Percentiles rank a stretch among this genome's conserved stretches.
Evolutionary conservation across 805 yeast species (phyloP).

Genomic region (Saturnispora quitensis): DNA sequence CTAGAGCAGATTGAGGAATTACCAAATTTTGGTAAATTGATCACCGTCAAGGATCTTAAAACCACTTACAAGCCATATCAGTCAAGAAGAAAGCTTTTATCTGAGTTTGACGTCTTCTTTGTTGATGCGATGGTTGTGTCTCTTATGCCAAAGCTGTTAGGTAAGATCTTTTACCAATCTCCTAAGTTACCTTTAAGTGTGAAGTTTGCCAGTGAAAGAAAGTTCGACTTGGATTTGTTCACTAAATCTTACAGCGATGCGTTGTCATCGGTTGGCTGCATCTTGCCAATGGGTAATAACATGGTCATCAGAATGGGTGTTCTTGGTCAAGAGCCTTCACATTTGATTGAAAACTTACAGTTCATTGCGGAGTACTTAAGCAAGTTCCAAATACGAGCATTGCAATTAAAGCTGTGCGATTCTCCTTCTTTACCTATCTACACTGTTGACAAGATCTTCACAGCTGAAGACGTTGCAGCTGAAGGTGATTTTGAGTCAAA

Average conservation of each 20-base stretch:
- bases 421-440: slow-evolving; percentile 86
- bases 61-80: slow-evolving; percentile 85
- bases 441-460: slow-evolving; percentile 48
- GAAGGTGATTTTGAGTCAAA: slow-evolving; percentile 21
- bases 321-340: slow-evolving; percentile 33
- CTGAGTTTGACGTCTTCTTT: slow-evolving; percentile 65
- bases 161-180: slow-evolving; percentile 61
- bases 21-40: slow-evolving; percentile 43
- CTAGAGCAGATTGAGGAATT: slow-evolving; percentile 40
- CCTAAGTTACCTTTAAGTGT: slow-evolving; percentile 64
- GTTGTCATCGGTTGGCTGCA: slow-evolving; percentile 47
- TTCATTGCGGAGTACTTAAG: slow-evolving; percentile 43
- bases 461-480: slow-evolving; percentile 37
- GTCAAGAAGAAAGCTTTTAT: slow-evolving; percentile 65
- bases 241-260: slow-evolving; percentile 51
- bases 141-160: slow-evolving; percentile 73
- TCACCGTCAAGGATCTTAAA: slow-evolving; percentile 67
- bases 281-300: slow-evolving; percentile 67
- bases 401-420: slow-evolving; percentile 53
- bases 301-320: slow-evolving; percentile 61
- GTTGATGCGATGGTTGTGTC: slow-evolving; percentile 79
- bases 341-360: slow-evolving; percentile 52
- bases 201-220: slow-evolving; percentile 25
- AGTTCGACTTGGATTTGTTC: slow-evolving; percentile 39
- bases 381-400: slow-evolving; percentile 39